Conservation (phyloP, 2,329 filamentous ascomycete species). For the Calonectria pteridis region DNA sequence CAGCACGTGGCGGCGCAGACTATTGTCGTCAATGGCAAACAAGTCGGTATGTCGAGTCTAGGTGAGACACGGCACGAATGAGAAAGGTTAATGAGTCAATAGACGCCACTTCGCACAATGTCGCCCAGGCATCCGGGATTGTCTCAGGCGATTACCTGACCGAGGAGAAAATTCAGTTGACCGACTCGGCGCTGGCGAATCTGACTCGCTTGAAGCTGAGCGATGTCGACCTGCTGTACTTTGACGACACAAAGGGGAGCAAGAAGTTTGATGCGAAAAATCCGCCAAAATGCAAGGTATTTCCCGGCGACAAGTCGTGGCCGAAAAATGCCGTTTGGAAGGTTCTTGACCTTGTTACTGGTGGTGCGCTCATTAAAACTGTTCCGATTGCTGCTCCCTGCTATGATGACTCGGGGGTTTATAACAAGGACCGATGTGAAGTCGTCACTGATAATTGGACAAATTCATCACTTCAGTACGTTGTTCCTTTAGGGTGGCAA, state of each 20-base stretch:
- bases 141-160: conserved; percentile 31
- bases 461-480: conserved; percentile 41
- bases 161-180: conserved; percentile 36
- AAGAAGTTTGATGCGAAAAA: background rate
- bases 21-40: conserved; percentile 30
- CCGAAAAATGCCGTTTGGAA: conserved; percentile 46
- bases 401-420: conserved; percentile 43
- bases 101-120: conserved; percentile 26
- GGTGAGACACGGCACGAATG: background rate
- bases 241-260: conserved; percentile 7
- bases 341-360: conserved; percentile 51
- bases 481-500: background rate
- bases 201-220: conserved; percentile 28
- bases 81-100: background rate
- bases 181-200: conserved; percentile 22
- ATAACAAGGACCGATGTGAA: conserved; percentile 44
- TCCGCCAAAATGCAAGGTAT: conserved; percentile 46
- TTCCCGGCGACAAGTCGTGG: conserved; percentile 49
- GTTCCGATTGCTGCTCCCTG: conserved; percentile 49
- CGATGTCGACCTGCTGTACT: conserved; percentile 27
- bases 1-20: conserved; percentile 25
- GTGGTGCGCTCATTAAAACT: conserved; percentile 49
- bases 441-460: conserved; percentile 45
- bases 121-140: conserved; percentile 23
- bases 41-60: conserved; percentile 29